Conservation (phyloP, 2,329 filamentous ascomycete species). For the Paraphaeosphaeria minitans region DNA sequence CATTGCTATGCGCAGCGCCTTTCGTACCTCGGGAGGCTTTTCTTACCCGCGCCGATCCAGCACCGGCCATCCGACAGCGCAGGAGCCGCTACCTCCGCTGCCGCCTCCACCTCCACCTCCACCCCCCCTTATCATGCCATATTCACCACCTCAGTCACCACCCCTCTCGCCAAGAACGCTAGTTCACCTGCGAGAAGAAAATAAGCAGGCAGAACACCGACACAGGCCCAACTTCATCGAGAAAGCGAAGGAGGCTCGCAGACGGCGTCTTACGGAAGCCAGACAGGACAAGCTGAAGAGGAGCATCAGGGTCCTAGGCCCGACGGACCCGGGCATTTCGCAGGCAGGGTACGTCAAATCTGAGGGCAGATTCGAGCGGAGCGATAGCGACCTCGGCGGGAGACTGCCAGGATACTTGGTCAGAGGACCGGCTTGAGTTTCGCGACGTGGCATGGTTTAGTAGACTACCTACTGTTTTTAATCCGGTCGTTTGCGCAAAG, state of each 20-base stretch:
- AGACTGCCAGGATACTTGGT: conserved; percentile 17
- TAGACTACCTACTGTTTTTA: not conserved
- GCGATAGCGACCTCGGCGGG: conserved; percentile 7
- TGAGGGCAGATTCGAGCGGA: conserved; percentile 4
- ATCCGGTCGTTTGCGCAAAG: not conserved
- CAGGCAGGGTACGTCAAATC: conserved; percentile 11
- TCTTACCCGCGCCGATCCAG: conserved; percentile 13
- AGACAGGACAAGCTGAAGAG: conserved; percentile 37
- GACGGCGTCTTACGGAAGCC: conserved; percentile 23
- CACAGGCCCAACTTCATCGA: conserved; percentile 23
- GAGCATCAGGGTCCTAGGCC: conserved; percentile 40
- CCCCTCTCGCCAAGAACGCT: conserved; percentile 9
- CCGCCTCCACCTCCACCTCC: conserved; percentile 17
- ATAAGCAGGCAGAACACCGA: conserved; percentile 11
- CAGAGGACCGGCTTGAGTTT: not conserved
- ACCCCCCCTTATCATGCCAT: not conserved
- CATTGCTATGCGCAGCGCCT: conserved; percentile 11
- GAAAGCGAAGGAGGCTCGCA: conserved; percentile 32
- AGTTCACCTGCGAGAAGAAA: conserved; percentile 2
- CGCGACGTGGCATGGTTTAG: not conserved
- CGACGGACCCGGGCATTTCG: conserved; percentile 30
- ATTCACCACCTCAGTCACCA: conserved; percentile 1
- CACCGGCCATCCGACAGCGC: conserved; percentile 14
- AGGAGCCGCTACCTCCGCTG: conserved; percentile 1
- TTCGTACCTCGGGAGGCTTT: conserved; percentile 17